Evolutionary conservation across 768 basidiomycete species (phyloP).

Genomic region (Termitomyces bulborhizus): DNA sequence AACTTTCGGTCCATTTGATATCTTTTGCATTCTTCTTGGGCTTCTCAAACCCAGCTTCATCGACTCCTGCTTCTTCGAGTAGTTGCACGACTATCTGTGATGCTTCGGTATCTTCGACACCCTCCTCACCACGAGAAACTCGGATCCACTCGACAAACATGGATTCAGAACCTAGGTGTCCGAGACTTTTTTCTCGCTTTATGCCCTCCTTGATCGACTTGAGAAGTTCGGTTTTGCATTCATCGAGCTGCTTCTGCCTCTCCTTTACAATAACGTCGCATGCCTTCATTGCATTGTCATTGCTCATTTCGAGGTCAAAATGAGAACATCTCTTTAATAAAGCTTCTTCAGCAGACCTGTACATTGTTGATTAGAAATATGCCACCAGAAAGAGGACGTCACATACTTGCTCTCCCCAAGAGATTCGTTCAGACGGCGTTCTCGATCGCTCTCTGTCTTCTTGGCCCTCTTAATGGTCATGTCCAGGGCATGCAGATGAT

Average conservation of each 20-base stretch:
- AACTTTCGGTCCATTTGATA: constrained; percentile 44
- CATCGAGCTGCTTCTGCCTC: constrained; percentile 71
- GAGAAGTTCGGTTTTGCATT: constrained; percentile 71
- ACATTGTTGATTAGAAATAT: neutral
- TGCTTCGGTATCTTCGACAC: constrained; percentile 77
- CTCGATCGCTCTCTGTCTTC: constrained; percentile 78
- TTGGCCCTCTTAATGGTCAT: constrained; percentile 67
- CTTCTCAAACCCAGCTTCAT: constrained; percentile 28
- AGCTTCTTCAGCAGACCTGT: constrained; percentile 84
- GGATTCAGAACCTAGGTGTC: constrained; percentile 58
- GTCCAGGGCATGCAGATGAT: constrained; percentile 85
- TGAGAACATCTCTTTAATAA: constrained; percentile 94
- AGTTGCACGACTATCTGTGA: constrained; percentile 53
- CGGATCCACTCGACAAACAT: constrained; percentile 78
- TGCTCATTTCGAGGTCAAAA: constrained; percentile 75
- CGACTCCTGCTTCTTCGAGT: constrained; percentile 53
- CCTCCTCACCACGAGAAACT: constrained; percentile 52
- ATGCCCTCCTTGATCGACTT: constrained; percentile 60
- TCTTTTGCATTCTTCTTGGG: constrained; percentile 51
- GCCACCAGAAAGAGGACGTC: neutral
- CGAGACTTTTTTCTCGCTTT: constrained; percentile 62
- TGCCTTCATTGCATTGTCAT: constrained; percentile 79
- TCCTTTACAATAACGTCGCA: constrained; percentile 89
- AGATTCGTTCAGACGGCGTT: constrained; percentile 79
- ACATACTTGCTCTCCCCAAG: constrained; percentile 86